These are phyloP conservation scores for Omphalotus guepiniiformis DNA, from an alignment of 768 basidiomycete species.

Conservation along the genomic window DNA sequence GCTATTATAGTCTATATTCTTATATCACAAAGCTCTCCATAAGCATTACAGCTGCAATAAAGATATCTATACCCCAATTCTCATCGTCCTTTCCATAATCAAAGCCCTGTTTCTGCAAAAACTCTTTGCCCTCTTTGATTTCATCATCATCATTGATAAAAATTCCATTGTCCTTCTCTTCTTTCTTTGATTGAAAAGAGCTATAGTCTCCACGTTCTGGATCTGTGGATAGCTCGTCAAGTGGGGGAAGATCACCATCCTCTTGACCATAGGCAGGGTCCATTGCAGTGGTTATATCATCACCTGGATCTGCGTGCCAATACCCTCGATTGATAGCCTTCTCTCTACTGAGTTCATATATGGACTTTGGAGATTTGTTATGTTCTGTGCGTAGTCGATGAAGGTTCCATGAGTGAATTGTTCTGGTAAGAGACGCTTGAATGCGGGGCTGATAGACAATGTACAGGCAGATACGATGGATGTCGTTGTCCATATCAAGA, in stretches of 20 bases:
- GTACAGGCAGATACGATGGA: slow-evolving; percentile 20
- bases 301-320: slow-evolving; percentile 21
- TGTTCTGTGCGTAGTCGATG: slow-evolving; percentile 21
- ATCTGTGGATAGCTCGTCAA: slow-evolving; percentile 1
- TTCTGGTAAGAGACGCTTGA: slow-evolving; percentile 21
- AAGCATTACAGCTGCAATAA: slow-evolving; percentile 11
- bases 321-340: slow-evolving; percentile 21
- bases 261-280: slow-evolving; percentile 13
- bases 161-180: slow-evolving; percentile 11
- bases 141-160: slow-evolving; percentile 17
- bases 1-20: too few relatives aligned
- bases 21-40: slow-evolving; percentile 1
- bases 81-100: slow-evolving; percentile 16
- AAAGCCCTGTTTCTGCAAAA: slow-evolving; percentile 7
- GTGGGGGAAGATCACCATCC: slow-evolving; percentile 8
- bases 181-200: not conserved
- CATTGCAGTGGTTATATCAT: slow-evolving; percentile 9
- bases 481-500: slow-evolving; percentile 19
- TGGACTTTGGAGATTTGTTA: slow-evolving; percentile 16
- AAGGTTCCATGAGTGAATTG: slow-evolving; percentile 21
- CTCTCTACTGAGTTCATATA: slow-evolving; percentile 22
- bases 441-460: slow-evolving; percentile 25
- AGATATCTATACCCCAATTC: slow-evolving; percentile 18
- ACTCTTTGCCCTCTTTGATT: slow-evolving; percentile 5
- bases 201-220: not conserved